phyloP scores from a whole-genome alignment of 225 moss, liverwort and hornwort genomes.

The Physcomitrellopsis africana region DNA sequence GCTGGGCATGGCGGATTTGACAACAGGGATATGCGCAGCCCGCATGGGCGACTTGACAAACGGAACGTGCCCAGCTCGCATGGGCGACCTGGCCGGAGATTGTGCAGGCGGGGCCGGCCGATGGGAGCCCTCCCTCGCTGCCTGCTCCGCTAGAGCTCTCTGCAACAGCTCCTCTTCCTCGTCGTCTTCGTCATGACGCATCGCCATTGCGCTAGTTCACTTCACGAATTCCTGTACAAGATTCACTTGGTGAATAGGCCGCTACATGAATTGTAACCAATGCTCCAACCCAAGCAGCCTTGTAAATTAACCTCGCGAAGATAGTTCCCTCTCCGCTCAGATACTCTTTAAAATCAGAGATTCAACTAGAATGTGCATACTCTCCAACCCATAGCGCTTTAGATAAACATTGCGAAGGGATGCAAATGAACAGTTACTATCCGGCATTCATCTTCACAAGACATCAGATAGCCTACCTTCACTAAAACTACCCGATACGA shows the following conservation, averaged over 20 bases:
- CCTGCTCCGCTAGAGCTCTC: constrained; percentile 86
- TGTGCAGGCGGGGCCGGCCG: constrained; percentile 20
- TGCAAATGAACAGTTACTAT: neutral
- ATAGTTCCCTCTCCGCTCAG: neutral
- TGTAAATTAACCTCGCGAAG: neutral
- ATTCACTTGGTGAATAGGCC: neutral
- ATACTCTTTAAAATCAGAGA: neutral
- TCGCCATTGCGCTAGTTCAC: constrained; percentile 37
- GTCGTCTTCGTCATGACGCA: constrained; percentile 70
- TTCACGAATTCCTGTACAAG: neutral
- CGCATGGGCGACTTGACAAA: constrained; percentile 41
- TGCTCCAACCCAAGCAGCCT: neutral
- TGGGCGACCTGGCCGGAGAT: constrained; percentile 41
- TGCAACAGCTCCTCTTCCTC: constrained; percentile 96
- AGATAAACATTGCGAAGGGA: constrained; percentile 4
- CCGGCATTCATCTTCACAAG: neutral
- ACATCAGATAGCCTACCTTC: constrained; percentile 4
- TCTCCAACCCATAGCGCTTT: neutral
- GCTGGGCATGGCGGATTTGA: constrained; percentile 41
- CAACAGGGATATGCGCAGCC: constrained; percentile 41
- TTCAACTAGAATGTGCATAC: neutral
- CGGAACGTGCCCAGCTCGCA: constrained; percentile 46
- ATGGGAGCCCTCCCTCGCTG: constrained; percentile 60
- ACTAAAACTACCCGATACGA: neutral
- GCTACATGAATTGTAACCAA: neutral